These are phyloP conservation scores for Podaxis sp. DNA, from an alignment of 768 basidiomycete species.

Conservation along the genomic window DNA sequence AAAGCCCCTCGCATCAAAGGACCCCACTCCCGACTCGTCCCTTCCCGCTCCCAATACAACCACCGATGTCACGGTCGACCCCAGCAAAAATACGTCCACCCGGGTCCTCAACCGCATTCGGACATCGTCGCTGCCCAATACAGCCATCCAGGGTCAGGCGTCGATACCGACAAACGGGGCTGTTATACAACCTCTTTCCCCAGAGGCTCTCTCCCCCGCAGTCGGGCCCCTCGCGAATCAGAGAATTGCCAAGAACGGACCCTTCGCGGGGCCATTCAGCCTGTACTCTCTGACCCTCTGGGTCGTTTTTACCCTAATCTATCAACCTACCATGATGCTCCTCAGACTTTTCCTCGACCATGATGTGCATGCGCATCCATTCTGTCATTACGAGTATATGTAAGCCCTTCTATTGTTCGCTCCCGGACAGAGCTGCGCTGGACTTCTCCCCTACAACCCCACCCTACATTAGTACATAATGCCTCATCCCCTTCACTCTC, in stretches of 20 bases:
- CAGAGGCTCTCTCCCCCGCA: conserved; percentile 7
- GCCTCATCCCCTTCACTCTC: background rate
- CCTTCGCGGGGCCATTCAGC: background rate
- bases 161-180: background rate
- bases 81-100: background rate
- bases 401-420: background rate
- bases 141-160: background rate
- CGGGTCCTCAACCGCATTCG: conserved; percentile 3
- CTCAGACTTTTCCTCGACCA: conserved; percentile 4
- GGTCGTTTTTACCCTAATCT: conserved; percentile 9
- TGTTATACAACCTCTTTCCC: background rate
- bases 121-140: background rate
- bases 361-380: conserved; percentile 12
- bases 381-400: conserved; percentile 16
- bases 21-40: background rate
- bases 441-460: conserved; percentile 5
- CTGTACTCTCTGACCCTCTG: conserved; percentile 12
- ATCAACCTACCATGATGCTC: conserved; percentile 8
- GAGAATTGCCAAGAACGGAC: background rate
- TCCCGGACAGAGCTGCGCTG: conserved; percentile 3
- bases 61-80: background rate
- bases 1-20: background rate
- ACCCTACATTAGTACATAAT: conserved; percentile 1
- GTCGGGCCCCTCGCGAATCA: conserved; percentile 8
- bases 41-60: background rate